Conservation (phyloP, 2,329 filamentous ascomycete genomes). For the Trichophyton schoenleinii region DNA sequence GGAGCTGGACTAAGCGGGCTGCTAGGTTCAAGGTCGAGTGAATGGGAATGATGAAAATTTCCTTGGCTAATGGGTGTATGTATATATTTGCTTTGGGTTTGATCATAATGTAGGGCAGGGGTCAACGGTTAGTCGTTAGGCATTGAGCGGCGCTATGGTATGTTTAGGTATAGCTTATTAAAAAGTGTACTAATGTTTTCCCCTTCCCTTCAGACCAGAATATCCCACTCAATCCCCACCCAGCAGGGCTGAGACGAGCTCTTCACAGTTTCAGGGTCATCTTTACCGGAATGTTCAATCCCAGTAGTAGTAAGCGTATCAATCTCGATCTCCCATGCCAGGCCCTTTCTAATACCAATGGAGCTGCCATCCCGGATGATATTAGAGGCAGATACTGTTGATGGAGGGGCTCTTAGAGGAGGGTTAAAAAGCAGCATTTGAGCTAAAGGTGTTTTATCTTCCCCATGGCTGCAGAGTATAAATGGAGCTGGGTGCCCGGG, state of each 20-base stretch:
- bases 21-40: neutral
- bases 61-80: neutral
- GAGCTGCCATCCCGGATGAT: slow-evolving; percentile 2
- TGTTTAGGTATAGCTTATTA: neutral
- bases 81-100: neutral
- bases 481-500: slow-evolving; percentile 9
- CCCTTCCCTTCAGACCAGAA: slow-evolving; percentile 9
- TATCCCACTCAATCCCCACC: slow-evolving; percentile 30
- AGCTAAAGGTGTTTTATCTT: neutral
- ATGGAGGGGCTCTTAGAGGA: neutral
- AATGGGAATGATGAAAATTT: neutral
- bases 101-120: neutral
- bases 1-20: slow-evolving; percentile 27
- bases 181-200: too few relatives aligned
- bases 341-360: slow-evolving; percentile 22
- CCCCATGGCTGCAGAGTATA: neutral
- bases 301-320: slow-evolving; percentile 1
- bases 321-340: slow-evolving; percentile 28
- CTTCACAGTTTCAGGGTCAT: neutral
- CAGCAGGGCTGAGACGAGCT: slow-evolving; percentile 20
- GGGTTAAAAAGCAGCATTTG: slow-evolving; percentile 10
- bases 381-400: neutral
- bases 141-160: neutral
- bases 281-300: neutral
- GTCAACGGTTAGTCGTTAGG: neutral